Base-by-base conservation (phyloP, 306 rosid species). In the cucumber (Cucumis sativus) region DNA sequence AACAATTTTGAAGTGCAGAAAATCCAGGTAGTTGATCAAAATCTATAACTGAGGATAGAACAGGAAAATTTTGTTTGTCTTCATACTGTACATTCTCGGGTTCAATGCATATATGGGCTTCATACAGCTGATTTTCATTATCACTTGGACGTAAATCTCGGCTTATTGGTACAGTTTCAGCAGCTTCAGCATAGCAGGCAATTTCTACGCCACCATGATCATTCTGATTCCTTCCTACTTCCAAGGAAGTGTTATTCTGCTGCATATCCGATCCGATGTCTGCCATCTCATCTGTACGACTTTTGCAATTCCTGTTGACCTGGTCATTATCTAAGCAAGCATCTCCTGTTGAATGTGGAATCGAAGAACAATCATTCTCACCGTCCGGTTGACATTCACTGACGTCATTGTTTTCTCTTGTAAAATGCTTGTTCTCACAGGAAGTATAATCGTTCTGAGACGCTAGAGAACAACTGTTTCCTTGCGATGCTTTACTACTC, bases 1-100 rank as follows among this genome's bases (percentile, higher is more conserved):
- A 60, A 58, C 80, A 37, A 23, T 77, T 78, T 78, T 78, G 88
- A 83, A 81, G 60, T 70, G 79, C 85, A n/a, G 74, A 63, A 82
- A 77, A 66, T 54, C 54, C 81, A 60, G 71, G 80, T 79, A 77
- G 80, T 57, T 79, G 82, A 73, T 77, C 77, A 39, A 23, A 23
- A 62, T 78, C 74, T 63, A 72, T 78, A 56, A 39, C 82, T 41
- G 37, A 78, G 55, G 77, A 61, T 35, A 51, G 39, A 77, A 75
- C 58, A 66, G 74, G 82, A 30, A 49, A 30, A 47, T 63, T 28
- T 77, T 30, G 64, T 66, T 49, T 17, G 16, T 30, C 56, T 64
- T 65, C 75, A 10, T 58, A 78, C 72, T 20, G 70, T 51, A 68
- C 77, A 49, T 79, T 60, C 71, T 51, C 82, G 70, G 70, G 12